phyloP scores from a whole-genome alignment of 1,139 yeast species.

The Wickerhamiella pararugosa region DNA sequence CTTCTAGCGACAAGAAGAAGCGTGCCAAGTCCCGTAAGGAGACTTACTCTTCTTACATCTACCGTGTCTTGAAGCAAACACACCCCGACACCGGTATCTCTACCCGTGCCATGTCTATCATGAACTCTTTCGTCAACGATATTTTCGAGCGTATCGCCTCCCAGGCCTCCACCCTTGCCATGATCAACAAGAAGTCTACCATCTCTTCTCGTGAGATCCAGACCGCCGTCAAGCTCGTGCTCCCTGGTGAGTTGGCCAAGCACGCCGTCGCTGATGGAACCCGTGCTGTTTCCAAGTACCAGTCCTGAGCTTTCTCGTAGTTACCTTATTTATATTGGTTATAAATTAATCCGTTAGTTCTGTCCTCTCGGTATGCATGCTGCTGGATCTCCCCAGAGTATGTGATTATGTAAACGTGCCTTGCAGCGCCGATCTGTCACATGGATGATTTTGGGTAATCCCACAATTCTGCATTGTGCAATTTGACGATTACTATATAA shows the following conservation, averaged over 20 bases:
- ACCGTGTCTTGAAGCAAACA: constrained; percentile 97
- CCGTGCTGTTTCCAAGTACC: constrained; percentile 98
- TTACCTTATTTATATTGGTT: too few relatives aligned
- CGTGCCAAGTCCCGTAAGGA: constrained; percentile 97
- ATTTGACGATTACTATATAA: too few relatives aligned
- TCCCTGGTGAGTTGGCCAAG: constrained; percentile 99
- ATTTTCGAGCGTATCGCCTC: constrained; percentile 44
- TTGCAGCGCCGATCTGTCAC: too few relatives aligned
- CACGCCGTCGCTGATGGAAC: constrained; percentile 99
- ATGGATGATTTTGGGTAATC: too few relatives aligned
- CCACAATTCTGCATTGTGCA: too few relatives aligned
- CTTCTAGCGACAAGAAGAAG: constrained; percentile 71
- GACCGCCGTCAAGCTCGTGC: constrained; percentile 97
- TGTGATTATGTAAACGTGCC: too few relatives aligned
- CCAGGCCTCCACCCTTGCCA: constrained; percentile 98
- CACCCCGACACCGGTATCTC: constrained; percentile 99
- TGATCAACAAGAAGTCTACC: constrained; percentile 98
- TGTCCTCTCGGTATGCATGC: too few relatives aligned
- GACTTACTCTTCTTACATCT: constrained; percentile 95
- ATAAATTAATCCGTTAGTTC: too few relatives aligned
- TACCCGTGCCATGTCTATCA: constrained; percentile 96
- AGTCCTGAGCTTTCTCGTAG: constrained; percentile 30
- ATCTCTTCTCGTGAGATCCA: constrained; percentile 98
- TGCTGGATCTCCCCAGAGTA: too few relatives aligned
- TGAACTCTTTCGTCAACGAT: constrained; percentile 98